Evolutionary conservation across 2,329 filamentous ascomycete genomes (phyloP).

Genomic region (Cytospora schulzeri): DNA sequence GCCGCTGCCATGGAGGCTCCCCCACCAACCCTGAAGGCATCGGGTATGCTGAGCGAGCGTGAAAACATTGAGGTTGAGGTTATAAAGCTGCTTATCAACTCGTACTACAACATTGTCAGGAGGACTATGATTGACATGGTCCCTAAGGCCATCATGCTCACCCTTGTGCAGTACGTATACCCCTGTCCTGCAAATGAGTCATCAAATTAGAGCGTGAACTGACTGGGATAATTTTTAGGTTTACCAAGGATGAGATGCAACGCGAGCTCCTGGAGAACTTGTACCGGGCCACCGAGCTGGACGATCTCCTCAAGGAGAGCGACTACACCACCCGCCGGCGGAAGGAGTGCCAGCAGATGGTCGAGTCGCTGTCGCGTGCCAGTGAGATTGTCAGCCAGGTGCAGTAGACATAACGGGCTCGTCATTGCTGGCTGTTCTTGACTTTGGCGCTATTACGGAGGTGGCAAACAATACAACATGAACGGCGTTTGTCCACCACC

Average conservation of each 20-base stretch:
- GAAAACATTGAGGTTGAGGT: slow-evolving; percentile 97
- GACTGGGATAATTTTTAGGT: slow-evolving; percentile 51
- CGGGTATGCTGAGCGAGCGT: slow-evolving; percentile 88
- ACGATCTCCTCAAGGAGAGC: slow-evolving; percentile 95
- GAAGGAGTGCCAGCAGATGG: slow-evolving; percentile 99
- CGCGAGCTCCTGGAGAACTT: slow-evolving; percentile 94
- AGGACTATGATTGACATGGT: slow-evolving; percentile 99
- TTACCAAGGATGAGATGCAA: slow-evolving; percentile 98
- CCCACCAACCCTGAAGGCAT: slow-evolving; percentile 89
- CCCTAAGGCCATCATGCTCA: slow-evolving; percentile 98
- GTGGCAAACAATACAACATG: neutral
- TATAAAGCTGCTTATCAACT: slow-evolving; percentile 95
- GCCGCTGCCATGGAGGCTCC: slow-evolving; percentile 99
- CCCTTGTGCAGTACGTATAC: slow-evolving; percentile 80
- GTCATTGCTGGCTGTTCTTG: neutral
- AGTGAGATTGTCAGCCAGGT: slow-evolving; percentile 93
- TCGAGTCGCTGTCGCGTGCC: slow-evolving; percentile 85
- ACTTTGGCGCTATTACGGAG: neutral
- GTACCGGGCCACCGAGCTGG: slow-evolving; percentile 88
- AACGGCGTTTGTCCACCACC: neutral
- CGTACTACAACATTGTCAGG: slow-evolving; percentile 98
- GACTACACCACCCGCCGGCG: slow-evolving; percentile 93
- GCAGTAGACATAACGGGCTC: slow-evolving; percentile 46
- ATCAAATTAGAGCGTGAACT: slow-evolving; percentile 30
- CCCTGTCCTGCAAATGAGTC: too few relatives aligned